Evolutionary conservation across 2,329 filamentous ascomycete species (phyloP), one percentile per base, ranked within the genome.

Genomic region (Colletotrichum ledebouriae): DNA sequence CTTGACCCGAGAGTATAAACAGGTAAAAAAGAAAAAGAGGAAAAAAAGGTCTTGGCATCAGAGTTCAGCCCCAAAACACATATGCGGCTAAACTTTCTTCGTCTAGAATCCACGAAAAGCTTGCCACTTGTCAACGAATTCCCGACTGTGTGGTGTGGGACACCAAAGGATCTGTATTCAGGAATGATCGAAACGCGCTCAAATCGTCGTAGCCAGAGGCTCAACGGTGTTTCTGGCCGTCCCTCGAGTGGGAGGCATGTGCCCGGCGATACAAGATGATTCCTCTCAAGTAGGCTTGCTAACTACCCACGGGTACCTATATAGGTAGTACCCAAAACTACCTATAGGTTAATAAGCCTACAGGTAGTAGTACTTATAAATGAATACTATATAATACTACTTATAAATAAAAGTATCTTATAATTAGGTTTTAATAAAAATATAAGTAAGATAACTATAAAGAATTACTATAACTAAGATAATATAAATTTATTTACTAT

Each of bases 21-120:
- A 25, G 4, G 25, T 1, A 25, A 9, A 29, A 9, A 6, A 20
- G 17, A 17, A 17, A 17, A 17, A 17, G 17, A 17, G 17, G 17
- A n/a, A 25, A 13, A 11, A 42, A 29, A 44, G n/a, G 20, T 37
- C 52, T 41, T 56, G 52, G 52, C 52, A 25, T 41, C 34, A 29
- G 42, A 34, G 34, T 50, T 62, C 25, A 46, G 29, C 44, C 37
- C 42, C 46, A 64, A 67, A 64, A 67, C 60, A 64, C 22, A 7
- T 20, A 33, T 64, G 60, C 52, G 46, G 64, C 52, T 64, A 39
- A 67, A 67, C 64, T 34, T 64, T 67, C 60, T 64, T 64, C 60
- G 53, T 64, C 47, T 59, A 29, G 53, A 47, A 20, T 49, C 64
- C 60, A 64, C 64, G 47, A 13, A 59, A 65, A 67, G 64, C 64